These are phyloP conservation scores for Corymbia citriodora DNA, from an alignment of 441 rosid species.

Conservation along the genomic window DNA sequence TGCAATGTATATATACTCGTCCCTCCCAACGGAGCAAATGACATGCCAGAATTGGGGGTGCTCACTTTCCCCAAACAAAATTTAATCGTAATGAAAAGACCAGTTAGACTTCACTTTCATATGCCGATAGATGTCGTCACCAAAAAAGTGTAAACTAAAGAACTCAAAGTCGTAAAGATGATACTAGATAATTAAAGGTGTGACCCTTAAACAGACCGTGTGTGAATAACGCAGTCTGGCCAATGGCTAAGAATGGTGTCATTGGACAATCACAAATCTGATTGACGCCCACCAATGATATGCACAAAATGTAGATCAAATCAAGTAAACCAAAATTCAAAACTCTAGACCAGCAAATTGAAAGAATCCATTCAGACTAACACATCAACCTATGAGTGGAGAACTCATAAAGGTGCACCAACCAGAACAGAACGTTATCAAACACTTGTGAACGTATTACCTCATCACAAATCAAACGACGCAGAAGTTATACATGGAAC, in stretches of 20 bases:
- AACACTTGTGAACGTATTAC: not conserved
- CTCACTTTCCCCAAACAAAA: not conserved
- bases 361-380: not conserved
- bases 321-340: not conserved
- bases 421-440: not conserved
- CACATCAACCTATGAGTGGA: not conserved
- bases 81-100: not conserved
- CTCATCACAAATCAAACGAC: not conserved
- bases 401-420: not conserved
- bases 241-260: not conserved
- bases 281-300: not conserved
- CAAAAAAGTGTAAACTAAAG: accelerated
- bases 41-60: not conserved
- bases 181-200: accelerated
- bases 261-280: not conserved
- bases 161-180: not conserved
- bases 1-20: not conserved
- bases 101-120: not conserved
- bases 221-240: not conserved
- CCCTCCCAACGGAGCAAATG: not conserved
- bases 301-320: not conserved
- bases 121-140: accelerated
- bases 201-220: no score
- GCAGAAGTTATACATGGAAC: not conserved
- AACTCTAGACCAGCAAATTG: not conserved